Conservation (phyloP, 2,329 filamentous ascomycete genomes). For the Thelonectria rubi region DNA sequence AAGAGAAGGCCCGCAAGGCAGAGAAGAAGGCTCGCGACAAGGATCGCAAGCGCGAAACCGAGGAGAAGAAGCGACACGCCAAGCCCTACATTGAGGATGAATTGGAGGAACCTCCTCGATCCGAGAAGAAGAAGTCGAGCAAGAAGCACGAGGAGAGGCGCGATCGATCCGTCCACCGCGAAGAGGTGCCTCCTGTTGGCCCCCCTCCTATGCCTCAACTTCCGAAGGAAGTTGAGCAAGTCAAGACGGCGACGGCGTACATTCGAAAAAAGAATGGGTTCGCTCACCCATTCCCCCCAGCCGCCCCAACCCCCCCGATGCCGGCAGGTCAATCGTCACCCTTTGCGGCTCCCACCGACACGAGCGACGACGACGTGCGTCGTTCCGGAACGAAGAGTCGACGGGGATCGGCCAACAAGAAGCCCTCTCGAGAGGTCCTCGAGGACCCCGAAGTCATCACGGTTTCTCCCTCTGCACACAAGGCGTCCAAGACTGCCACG, state of each 20-base stretch:
- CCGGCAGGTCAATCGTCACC: conserved; percentile 38
- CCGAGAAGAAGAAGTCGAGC: conserved; percentile 50
- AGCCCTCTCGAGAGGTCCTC: conserved; percentile 46
- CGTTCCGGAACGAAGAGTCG: conserved; percentile 48
- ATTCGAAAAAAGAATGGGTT: conserved; percentile 45
- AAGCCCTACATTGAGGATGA: conserved; percentile 49
- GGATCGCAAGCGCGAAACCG: conserved; percentile 49
- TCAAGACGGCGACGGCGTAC: conserved; percentile 41
- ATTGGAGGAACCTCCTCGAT: conserved; percentile 42
- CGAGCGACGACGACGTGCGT: conserved; percentile 43
- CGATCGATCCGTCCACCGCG: conserved; percentile 47
- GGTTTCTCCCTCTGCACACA: conserved; percentile 45
- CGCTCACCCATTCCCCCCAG: conserved; percentile 40
- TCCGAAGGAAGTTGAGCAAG: conserved; percentile 27
- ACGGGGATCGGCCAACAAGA: conserved; percentile 47
- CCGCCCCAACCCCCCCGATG: conserved; percentile 50
- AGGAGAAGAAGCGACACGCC: conserved; percentile 49
- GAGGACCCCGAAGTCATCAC: conserved; percentile 44
- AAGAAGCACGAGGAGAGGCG: conserved; percentile 52
- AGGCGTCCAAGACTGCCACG: conserved; percentile 42
- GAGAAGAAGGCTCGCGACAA: conserved; percentile 52
- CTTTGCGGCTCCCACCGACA: conserved; percentile 40
- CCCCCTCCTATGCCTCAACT: conserved; percentile 34
- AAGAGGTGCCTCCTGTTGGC: conserved; percentile 41
- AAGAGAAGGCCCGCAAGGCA: conserved; percentile 38